phyloP scores from a whole-genome alignment of 2,329 filamentous ascomycete species.

The Shiraia sp. region DNA sequence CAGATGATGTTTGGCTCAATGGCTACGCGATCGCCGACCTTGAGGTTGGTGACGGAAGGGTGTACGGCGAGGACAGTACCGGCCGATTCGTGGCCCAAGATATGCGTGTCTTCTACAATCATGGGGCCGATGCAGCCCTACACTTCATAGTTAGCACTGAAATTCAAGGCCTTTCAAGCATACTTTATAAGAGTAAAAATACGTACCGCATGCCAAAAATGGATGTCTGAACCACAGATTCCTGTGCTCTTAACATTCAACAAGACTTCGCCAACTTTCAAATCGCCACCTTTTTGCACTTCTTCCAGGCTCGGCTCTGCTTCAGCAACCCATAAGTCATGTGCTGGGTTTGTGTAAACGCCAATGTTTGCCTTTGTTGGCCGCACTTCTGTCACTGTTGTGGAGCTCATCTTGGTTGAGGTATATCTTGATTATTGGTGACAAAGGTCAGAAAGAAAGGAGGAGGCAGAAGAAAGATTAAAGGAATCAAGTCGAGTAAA shows the following conservation, averaged over 20 bases:
- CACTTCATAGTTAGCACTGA: slow-evolving; percentile 3
- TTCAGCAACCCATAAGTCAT: slow-evolving; percentile 87
- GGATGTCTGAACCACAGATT: slow-evolving; percentile 94
- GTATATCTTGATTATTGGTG: neutral
- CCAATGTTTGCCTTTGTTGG: slow-evolving; percentile 85
- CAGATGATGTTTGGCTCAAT: slow-evolving; percentile 95
- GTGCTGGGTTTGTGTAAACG: slow-evolving; percentile 91
- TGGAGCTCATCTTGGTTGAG: slow-evolving; percentile 33
- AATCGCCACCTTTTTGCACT: slow-evolving; percentile 67
- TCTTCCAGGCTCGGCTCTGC: slow-evolving; percentile 76
- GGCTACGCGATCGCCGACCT: slow-evolving; percentile 87
- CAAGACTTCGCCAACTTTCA: slow-evolving; percentile 83
- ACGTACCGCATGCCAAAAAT: slow-evolving; percentile 87
- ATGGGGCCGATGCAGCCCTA: slow-evolving; percentile 86
- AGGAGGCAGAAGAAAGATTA: no score
- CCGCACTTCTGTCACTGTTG: slow-evolving; percentile 46
- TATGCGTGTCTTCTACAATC: slow-evolving; percentile 86
- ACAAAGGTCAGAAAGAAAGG: neutral
- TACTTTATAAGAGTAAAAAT: neutral
- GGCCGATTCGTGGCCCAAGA: slow-evolving; percentile 92
- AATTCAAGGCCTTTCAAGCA: neutral
- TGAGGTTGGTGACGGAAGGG: slow-evolving; percentile 75
- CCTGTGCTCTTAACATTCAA: slow-evolving; percentile 91
- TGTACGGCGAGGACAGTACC: slow-evolving; percentile 80
- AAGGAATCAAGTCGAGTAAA: no score